These are phyloP conservation scores for Viridothelium virens DNA, from an alignment of 495 filamentous ascomycete genomes.

Conservation along the genomic window DNA sequence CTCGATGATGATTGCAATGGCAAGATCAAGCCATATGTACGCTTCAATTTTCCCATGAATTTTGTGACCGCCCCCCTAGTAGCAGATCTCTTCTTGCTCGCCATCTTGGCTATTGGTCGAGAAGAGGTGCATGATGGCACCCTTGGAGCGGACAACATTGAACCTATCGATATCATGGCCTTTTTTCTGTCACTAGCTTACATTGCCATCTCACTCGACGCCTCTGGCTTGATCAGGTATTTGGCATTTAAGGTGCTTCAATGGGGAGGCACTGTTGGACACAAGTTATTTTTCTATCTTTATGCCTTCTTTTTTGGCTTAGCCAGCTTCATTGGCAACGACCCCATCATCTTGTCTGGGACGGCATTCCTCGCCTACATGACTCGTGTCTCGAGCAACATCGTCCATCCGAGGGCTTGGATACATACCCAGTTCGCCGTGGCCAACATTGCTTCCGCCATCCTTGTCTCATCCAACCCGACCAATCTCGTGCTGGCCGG, in stretches of 20 bases:
- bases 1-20: conserved; percentile 19
- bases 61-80: conserved; percentile 58
- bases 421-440: conserved; percentile 61
- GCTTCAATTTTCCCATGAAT: conserved; percentile 52
- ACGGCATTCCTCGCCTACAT: conserved; percentile 65
- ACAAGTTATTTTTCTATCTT: conserved; percentile 58
- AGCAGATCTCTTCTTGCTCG: conserved; percentile 57
- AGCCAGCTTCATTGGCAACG: conserved; percentile 60
- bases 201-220: conserved; percentile 66
- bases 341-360: conserved; percentile 61
- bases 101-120: conserved; percentile 53
- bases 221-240: conserved; percentile 57
- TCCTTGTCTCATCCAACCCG: conserved; percentile 63
- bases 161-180: conserved; percentile 55
- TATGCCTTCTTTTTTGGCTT: conserved; percentile 60
- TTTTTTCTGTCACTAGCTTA: conserved; percentile 67
- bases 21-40: conserved; percentile 35
- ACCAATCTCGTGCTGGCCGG: conserved; percentile 65
- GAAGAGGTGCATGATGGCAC: conserved; percentile 56
- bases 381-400: conserved; percentile 62
- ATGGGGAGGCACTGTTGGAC: conserved; percentile 52
- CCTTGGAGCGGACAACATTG: conserved; percentile 51
- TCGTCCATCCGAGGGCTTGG: conserved; percentile 57
- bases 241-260: conserved; percentile 62
- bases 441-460: conserved; percentile 60